Conservation (phyloP, 805 yeast genomes). For the Candida montana region DNA sequence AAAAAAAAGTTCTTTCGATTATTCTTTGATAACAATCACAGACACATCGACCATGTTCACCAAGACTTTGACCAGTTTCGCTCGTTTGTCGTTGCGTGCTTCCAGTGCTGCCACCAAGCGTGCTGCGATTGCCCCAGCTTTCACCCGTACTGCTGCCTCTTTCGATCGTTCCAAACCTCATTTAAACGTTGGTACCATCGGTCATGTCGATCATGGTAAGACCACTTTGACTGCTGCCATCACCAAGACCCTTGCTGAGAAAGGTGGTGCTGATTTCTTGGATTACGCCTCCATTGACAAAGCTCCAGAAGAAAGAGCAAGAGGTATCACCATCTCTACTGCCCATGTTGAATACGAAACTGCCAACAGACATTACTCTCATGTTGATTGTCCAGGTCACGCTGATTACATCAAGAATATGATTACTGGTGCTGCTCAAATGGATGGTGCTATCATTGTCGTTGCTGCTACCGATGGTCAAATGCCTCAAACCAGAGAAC, state of each 20-base stretch:
- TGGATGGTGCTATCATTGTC: constrained; percentile 99
- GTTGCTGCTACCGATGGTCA: constrained; percentile 99
- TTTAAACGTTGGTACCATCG: constrained; percentile 95
- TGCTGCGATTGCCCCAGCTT: constrained; percentile 13
- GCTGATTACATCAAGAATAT: constrained; percentile 97
- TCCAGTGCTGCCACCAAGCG: constrained; percentile 3
- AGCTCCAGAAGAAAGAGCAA: constrained; percentile 98
- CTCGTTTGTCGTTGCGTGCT: constrained; percentile 17
- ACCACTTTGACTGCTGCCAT: constrained; percentile 98
- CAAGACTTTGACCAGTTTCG: constrained; percentile 7
- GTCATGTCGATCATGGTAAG: constrained; percentile 99
- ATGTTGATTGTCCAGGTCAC: constrained; percentile 98
- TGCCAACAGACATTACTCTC: constrained; percentile 91
- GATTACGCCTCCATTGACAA: constrained; percentile 92
- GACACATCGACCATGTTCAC: constrained; percentile 8
- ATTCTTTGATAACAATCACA: no score
- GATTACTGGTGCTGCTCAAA: constrained; percentile 99
- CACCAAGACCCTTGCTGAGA: constrained; percentile 84
- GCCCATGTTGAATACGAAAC: constrained; percentile 98
- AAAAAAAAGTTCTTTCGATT: not conserved
- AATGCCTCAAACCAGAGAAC: constrained; percentile 99
- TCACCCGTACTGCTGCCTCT: constrained; percentile 49
- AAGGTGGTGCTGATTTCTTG: constrained; percentile 90
- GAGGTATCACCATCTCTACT: constrained; percentile 98
- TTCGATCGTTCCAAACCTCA: constrained; percentile 96